Base-by-base conservation (phyloP, 129 eudicot genomes). In the Saposhnikovia divaricata region DNA sequence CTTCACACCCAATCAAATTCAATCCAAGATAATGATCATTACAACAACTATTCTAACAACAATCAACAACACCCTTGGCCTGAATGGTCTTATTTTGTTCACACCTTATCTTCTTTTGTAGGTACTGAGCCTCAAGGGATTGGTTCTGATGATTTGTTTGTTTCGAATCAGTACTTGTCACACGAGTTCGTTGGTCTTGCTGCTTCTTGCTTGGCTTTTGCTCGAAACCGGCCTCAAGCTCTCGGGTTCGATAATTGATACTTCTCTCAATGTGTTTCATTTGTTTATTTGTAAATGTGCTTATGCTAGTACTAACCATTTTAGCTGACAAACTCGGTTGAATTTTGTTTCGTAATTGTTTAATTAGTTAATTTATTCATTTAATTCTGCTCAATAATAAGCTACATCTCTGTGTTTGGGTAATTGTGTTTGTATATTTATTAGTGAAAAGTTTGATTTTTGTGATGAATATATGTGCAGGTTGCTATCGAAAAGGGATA, bases 401-500 rank as follows among this genome's bases (percentile, higher is more conserved):
- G 14, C 38, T 28, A 25, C 14, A 34, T 6, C 27, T 63, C 27
- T 9, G 0, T 8, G 9, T 14, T 25, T 12, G 8, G 63, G n/a
- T 55, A 0, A 55, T 55, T 6, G 6, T 21, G 0, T 55, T 55
- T 55, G 4, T 55, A 3, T 55, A 57, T 23, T 4, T 57, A 8
- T 57, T 9, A n/a, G 14, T 77, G 27, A 27, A 63, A 53, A 78
- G 73, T 73, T 63, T 43, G 53, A 45, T 59, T 34, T 55, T 66
- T 53, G 0, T n/a, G 13, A 59, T 38, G 7, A 43, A 66, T 76
- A 69, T 80, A 65, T 75, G 63, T 82, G 55, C 84, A 95, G 98
- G 83, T 80, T 80, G 77, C 90, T 95, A 53, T 72, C 94, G 14
- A 92, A 88, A 87, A 89, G 78, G 80, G 93, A 95, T 80, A 85